phyloP scores from a whole-genome alignment of 1,284 basidiomycete species.

The Vanrija sp. region DNA sequence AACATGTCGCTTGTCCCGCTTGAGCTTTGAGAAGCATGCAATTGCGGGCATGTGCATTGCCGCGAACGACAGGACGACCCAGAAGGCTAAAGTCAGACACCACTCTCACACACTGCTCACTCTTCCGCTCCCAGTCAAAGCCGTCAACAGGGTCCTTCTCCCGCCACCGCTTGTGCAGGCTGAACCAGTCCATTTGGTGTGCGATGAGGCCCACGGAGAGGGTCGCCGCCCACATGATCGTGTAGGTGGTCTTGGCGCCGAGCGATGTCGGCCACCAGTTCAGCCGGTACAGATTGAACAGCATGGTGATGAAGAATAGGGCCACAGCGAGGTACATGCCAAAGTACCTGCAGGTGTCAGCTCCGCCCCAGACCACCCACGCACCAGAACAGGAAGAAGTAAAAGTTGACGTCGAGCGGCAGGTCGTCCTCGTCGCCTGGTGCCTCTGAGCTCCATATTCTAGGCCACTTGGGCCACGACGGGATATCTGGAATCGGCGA shows the following conservation, averaged over 20 bases:
- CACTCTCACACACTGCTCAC: slow-evolving; percentile 26
- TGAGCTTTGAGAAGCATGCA: slow-evolving; percentile 50
- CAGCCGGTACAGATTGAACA: slow-evolving; percentile 55
- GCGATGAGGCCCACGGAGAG: slow-evolving; percentile 51
- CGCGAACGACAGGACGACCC: slow-evolving; percentile 55
- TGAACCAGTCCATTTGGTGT: slow-evolving; percentile 52
- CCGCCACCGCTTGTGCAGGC: slow-evolving; percentile 27
- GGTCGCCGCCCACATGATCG: slow-evolving; percentile 53
- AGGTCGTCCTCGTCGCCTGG: slow-evolving; percentile 16
- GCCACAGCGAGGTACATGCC: slow-evolving; percentile 53
- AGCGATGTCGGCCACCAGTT: slow-evolving; percentile 51
- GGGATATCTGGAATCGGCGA: slow-evolving; percentile 45
- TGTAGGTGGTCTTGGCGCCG: slow-evolving; percentile 54
- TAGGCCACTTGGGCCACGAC: slow-evolving; percentile 36
- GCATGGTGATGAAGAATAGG: slow-evolving; percentile 56
- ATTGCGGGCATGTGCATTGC: slow-evolving; percentile 57
- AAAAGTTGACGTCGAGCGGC: slow-evolving; percentile 52
- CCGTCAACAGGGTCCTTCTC: slow-evolving; percentile 29
- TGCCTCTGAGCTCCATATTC: background rate
- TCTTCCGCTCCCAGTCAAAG: slow-evolving; percentile 58
- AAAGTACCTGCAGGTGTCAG: slow-evolving; percentile 36
- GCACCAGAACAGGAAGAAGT: slow-evolving; percentile 52
- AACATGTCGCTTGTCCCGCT: slow-evolving; percentile 46
- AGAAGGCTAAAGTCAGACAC: slow-evolving; percentile 43
- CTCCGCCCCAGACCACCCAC: slow-evolving; percentile 1